These are phyloP conservation scores for Zymoseptoria passerinii DNA, from an alignment of 2,329 filamentous ascomycete species.

Conservation along the genomic window DNA sequence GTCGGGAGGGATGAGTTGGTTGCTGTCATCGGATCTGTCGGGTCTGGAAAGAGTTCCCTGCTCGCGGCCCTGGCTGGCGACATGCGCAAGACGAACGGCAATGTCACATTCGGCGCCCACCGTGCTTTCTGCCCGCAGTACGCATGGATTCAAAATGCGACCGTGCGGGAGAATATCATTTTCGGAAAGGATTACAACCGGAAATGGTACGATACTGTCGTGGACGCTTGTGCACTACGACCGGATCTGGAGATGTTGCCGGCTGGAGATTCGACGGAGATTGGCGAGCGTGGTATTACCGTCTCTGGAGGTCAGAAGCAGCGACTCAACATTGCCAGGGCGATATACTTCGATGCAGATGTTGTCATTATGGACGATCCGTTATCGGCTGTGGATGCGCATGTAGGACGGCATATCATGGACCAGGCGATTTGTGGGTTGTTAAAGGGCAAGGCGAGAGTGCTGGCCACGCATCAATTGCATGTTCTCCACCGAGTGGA, in stretches of 20 bases:
- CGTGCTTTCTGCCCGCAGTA: constrained; percentile 93
- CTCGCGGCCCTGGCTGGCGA: constrained; percentile 85
- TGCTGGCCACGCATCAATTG: constrained; percentile 89
- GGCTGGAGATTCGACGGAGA: constrained; percentile 78
- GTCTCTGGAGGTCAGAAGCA: constrained; percentile 95
- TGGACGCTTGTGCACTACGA: constrained; percentile 75
- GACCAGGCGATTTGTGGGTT: constrained; percentile 89
- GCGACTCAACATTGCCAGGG: constrained; percentile 82
- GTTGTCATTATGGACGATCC: constrained; percentile 58
- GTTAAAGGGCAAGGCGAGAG: constrained; percentile 77
- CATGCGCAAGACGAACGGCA: constrained; percentile 74
- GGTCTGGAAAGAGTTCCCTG: constrained; percentile 82
- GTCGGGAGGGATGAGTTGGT: constrained; percentile 68
- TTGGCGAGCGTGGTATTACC: constrained; percentile 90
- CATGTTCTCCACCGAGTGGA: constrained; percentile 88
- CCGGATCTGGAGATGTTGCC: constrained; percentile 91
- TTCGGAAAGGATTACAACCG: constrained; percentile 71
- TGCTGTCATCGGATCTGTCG: constrained; percentile 81
- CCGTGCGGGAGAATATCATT: constrained; percentile 77
- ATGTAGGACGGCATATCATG: constrained; percentile 66
- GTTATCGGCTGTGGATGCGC: constrained; percentile 49
- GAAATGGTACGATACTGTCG: constrained; percentile 74
- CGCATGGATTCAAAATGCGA: constrained; percentile 93
- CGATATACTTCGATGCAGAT: constrained; percentile 57
- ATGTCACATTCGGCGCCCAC: constrained; percentile 66